phyloP scores from a whole-genome alignment of 805 yeast species.

The Candida lessepsii region DNA sequence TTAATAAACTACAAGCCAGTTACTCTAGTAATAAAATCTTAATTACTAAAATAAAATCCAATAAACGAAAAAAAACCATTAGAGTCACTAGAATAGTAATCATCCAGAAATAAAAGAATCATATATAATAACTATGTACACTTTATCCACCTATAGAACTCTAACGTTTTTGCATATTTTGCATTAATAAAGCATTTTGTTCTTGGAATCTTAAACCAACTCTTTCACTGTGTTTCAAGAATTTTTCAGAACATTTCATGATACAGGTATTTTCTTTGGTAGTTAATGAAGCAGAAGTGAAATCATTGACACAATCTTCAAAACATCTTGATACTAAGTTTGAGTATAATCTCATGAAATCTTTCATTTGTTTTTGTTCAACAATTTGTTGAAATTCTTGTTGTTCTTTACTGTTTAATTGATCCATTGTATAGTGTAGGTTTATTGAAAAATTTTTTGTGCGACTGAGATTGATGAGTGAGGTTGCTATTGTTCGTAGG shows the following conservation, averaged over 20 bases:
- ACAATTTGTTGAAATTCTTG: conserved; percentile 94
- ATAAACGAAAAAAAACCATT: too few species aligned
- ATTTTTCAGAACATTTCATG: conserved; percentile 92
- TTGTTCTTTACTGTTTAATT: conserved; percentile 91
- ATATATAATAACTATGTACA: conserved; percentile 9
- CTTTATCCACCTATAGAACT: neutral
- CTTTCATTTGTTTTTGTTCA: conserved; percentile 98
- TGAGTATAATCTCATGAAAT: conserved; percentile 95
- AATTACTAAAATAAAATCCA: too few species aligned
- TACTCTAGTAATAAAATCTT: too few species aligned
- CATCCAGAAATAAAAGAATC: conserved; percentile 1
- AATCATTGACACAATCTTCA: conserved; percentile 96
- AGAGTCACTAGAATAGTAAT: too few species aligned
- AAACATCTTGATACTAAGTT: conserved; percentile 95
- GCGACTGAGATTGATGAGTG: neutral
- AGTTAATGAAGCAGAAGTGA: conserved; percentile 87
- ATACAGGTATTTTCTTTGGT: conserved; percentile 84
- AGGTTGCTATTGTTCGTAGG: too few species aligned
- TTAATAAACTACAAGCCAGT: too few species aligned
- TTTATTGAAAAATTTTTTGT: conserved; percentile 9
- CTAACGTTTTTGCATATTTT: conserved; percentile 50
- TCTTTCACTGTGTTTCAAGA: conserved; percentile 96
- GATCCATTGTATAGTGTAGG: conserved; percentile 64
- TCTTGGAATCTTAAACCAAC: conserved; percentile 99
- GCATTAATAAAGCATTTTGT: conserved; percentile 81